phyloP scores from a whole-genome alignment of 345 rosid genomes.

The Orychophragmus violaceus region DNA sequence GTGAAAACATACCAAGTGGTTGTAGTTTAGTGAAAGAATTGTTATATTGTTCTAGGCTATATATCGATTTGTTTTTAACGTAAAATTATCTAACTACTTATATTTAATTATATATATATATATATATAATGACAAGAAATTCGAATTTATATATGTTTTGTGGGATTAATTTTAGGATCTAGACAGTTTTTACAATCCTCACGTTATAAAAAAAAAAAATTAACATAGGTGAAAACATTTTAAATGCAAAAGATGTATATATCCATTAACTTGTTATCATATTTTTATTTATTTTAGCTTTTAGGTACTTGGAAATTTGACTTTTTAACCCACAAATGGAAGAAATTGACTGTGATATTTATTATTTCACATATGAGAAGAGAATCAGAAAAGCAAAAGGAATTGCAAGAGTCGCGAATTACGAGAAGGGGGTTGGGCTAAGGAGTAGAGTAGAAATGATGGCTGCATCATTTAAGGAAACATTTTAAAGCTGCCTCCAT shows the following conservation, averaged over 20 bases:
- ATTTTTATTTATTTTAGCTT: background rate
- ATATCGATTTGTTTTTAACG: too few relatives aligned
- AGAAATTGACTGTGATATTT: background rate
- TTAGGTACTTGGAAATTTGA: background rate
- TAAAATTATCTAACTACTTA: too few relatives aligned
- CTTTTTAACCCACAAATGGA: background rate
- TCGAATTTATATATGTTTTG: too few relatives aligned
- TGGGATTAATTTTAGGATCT: too few relatives aligned
- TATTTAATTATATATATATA: too few relatives aligned
- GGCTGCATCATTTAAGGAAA: conserved; percentile 38
- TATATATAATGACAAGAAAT: too few relatives aligned
- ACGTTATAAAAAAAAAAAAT: too few relatives aligned
- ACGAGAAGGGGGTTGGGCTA: conserved; percentile 17
- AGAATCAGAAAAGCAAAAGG: conserved; percentile 11
- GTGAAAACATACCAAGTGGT: too few relatives aligned
- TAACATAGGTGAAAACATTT: too few relatives aligned
- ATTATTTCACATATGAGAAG: background rate
- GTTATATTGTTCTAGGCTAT: too few relatives aligned
- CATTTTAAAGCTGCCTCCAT: conserved; percentile 45
- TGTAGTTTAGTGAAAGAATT: too few relatives aligned
- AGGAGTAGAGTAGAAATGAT: conserved; percentile 45
- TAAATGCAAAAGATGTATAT: background rate
- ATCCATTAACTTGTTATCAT: background rate
- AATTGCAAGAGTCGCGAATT: conserved; percentile 16
- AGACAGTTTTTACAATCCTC: too few relatives aligned